A percentile compares a stretch with the other conserved stretches of the same genome.
Evolutionary conservation across 2,329 filamentous ascomycete species (phyloP).

Genomic region (Venturia asperata): DNA sequence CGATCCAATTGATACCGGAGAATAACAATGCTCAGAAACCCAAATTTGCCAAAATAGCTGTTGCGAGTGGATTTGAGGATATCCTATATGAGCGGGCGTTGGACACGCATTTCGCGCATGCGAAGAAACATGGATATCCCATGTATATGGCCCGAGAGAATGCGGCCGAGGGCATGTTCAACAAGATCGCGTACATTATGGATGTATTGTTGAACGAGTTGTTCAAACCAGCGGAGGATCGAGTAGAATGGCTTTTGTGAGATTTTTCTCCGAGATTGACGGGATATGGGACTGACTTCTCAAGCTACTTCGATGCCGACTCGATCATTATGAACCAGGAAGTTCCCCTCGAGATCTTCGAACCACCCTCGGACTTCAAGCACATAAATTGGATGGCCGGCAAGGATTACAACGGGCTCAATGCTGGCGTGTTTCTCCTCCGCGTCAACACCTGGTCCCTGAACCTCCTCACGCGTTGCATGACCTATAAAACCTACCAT

Average conservation of each 20-base stretch:
- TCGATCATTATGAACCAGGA: slow-evolving; percentile 31
- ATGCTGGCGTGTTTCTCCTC: slow-evolving; percentile 31
- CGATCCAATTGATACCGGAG: slow-evolving; percentile 18
- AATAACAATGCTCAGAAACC: slow-evolving; percentile 12
- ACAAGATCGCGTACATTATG: slow-evolving; percentile 26
- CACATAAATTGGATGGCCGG: slow-evolving; percentile 29
- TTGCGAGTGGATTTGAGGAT: slow-evolving; percentile 21
- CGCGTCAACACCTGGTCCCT: slow-evolving; percentile 32
- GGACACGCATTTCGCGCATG: slow-evolving; percentile 21
- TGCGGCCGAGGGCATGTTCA: slow-evolving; percentile 22
- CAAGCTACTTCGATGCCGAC: slow-evolving; percentile 32
- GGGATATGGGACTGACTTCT: not conserved
- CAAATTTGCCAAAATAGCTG: slow-evolving; percentile 20
- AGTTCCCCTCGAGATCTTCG: slow-evolving; percentile 30
- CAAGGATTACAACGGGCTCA: slow-evolving; percentile 31
- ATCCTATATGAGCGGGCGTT: slow-evolving; percentile 22
- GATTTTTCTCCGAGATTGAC: slow-evolving; percentile 13
- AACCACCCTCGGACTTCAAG: slow-evolving; percentile 27
- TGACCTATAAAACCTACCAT: slow-evolving; percentile 25
- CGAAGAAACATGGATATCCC: slow-evolving; percentile 21
- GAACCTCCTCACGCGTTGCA: slow-evolving; percentile 27
- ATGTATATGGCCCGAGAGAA: slow-evolving; percentile 21
- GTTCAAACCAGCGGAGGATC: slow-evolving; percentile 27
- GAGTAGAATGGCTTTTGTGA: slow-evolving; percentile 34
- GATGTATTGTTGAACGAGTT: slow-evolving; percentile 30